A percentile compares a stretch with the other conserved stretches of the same genome.
phyloP scores from a whole-genome alignment of 176 grass and related monocot species.

The Aegilops speltoides region DNA sequence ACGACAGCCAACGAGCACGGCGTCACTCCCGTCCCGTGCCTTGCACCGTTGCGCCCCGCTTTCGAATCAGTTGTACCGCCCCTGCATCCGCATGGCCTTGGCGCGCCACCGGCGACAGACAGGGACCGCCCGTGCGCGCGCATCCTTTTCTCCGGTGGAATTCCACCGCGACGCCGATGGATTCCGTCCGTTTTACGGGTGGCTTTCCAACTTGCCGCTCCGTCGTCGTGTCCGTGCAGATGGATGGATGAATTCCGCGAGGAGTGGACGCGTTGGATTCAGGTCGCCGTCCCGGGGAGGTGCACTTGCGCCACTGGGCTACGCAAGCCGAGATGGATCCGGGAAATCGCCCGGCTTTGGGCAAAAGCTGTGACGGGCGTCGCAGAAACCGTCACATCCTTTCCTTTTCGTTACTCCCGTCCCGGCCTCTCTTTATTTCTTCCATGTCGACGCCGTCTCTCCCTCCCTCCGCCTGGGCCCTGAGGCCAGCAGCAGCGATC shows the following conservation, averaged over 20 bases:
- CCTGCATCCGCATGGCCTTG: background rate
- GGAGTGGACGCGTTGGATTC: background rate
- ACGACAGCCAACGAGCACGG: too few species aligned
- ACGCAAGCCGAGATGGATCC: background rate
- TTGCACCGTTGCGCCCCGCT: background rate
- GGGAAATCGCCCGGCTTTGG: background rate
- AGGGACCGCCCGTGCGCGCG: background rate
- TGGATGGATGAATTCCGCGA: background rate
- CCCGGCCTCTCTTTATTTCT: background rate
- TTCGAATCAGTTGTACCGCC: background rate
- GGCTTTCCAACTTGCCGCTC: background rate
- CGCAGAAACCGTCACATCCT: background rate
- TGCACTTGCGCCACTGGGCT: background rate
- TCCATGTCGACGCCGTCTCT: background rate
- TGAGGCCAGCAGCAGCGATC: background rate
- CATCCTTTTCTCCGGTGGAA: background rate
- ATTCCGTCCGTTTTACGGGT: conserved; percentile 1
- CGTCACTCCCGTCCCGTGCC: too few species aligned
- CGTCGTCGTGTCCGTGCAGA: background rate
- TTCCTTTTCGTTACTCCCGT: background rate
- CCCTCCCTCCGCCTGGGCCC: background rate
- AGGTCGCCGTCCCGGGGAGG: background rate
- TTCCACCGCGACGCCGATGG: background rate
- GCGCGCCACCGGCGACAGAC: background rate
- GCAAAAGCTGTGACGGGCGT: conserved; percentile 21